Evolutionary conservation across 2,329 filamentous ascomycete genomes (phyloP).

Genomic region (Penicillium sp.): DNA sequence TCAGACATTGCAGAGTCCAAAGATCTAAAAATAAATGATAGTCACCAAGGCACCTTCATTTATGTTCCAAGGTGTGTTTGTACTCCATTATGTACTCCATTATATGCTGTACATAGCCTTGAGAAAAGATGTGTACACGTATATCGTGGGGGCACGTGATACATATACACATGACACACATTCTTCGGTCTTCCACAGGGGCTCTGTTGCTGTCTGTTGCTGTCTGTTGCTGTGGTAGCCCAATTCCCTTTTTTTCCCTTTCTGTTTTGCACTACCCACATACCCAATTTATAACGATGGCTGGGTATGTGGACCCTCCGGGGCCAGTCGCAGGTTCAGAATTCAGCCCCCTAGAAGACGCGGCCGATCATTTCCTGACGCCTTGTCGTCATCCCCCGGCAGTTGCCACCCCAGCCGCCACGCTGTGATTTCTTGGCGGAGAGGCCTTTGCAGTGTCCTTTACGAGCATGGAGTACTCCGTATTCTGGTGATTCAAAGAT

Average conservation of each 20-base stretch:
- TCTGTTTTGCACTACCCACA: background rate
- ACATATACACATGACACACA: background rate
- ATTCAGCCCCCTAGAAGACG: constrained; percentile 16
- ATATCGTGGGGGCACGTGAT: background rate
- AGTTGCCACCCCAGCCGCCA: constrained; percentile 9
- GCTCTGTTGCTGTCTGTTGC: too few species aligned
- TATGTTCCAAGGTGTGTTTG: background rate
- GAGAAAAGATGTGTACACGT: background rate
- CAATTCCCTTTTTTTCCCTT: background rate
- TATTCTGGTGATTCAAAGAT: background rate
- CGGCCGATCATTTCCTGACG: constrained; percentile 16
- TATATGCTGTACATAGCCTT: background rate
- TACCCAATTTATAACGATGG: constrained; percentile 9
- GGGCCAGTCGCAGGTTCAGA: constrained; percentile 2
- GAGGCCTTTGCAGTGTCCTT: background rate
- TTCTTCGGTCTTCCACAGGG: background rate
- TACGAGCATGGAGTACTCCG: background rate
- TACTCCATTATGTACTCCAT: too few species aligned
- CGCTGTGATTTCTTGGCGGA: constrained; percentile 3
- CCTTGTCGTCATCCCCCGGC: constrained; percentile 18
- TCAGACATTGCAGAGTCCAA: background rate
- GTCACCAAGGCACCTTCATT: background rate
- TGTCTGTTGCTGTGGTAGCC: constrained; percentile 1
- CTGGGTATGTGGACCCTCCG: constrained; percentile 1
- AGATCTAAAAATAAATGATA: background rate